Evolutionary conservation across 1,139 yeast species (phyloP).

Genomic region (Suzukiozyma palmioleophila): DNA sequence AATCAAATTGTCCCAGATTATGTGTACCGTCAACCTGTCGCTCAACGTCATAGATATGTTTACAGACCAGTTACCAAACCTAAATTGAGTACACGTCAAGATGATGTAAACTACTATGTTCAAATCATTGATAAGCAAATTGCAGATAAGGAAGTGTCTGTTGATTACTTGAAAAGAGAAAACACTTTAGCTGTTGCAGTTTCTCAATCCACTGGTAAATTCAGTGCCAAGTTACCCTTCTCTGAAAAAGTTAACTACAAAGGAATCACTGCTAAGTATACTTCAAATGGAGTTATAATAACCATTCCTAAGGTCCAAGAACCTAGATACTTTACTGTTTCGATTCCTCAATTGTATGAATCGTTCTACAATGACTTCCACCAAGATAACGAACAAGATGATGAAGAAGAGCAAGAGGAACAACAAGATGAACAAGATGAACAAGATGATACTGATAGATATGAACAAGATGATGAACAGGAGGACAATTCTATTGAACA

Average conservation of each 20-base stretch:
- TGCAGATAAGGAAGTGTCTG: background rate
- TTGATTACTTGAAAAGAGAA: constrained; percentile 2
- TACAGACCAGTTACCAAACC: background rate
- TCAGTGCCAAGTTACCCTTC: constrained; percentile 2
- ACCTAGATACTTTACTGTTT: background rate
- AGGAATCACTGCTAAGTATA: constrained; percentile 1
- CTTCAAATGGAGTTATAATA: background rate
- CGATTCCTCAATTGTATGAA: background rate
- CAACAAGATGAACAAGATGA: background rate
- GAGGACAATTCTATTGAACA: background rate
- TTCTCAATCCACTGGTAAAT: background rate
- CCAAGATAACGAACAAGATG: background rate
- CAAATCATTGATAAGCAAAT: constrained; percentile 1
- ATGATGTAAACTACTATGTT: background rate
- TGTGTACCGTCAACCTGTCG: background rate
- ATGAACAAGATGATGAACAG: background rate
- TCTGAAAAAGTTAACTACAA: background rate
- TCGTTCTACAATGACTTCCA: background rate
- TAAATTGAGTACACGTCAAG: background rate
- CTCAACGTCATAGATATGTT: background rate
- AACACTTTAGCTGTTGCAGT: background rate
- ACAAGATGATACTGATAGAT: no score
- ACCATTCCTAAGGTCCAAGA: constrained; percentile 1
- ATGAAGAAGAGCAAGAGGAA: background rate
- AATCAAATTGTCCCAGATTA: background rate